Evolutionary conservation across 1,139 yeast species (phyloP), one percentile per base, ranked within the genome.

Genomic region (Geotrichum armillariae): DNA sequence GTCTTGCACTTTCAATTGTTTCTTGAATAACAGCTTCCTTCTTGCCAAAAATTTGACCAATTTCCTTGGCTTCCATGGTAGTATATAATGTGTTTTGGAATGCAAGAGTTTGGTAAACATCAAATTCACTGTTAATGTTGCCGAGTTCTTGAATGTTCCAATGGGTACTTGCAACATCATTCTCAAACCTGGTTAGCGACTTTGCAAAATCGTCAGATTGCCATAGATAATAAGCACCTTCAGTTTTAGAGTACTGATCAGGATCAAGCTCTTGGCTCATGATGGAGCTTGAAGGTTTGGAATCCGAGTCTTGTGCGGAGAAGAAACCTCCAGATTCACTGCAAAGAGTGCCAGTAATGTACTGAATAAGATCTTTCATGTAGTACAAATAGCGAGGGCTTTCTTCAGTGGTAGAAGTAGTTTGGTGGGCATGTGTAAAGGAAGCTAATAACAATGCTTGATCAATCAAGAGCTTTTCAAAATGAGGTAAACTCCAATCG

Each of bases 401-500:
- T 17, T 47, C 38, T 7, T 36, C 35, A 9, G 20, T 17, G 3
- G 18, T 36, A 4, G 21, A n/a, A 3, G 16, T 18, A 8, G 47
- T 36, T 32, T 58, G 56, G 40, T 59, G 58, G 12, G 66, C 66
- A 49, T 66, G 68, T 4, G 63, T 54, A 47, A 62, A 67, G 1
- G 72, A 73, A 40, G 58, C 50, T 29, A 71, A 59, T 41, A 71
- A 49, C 34, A 65, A 54, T 0, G 71, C 69, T 52, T 71, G 74
- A 41, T 69, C 74, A 46, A 64, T 63, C 23, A 70, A 63, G 64
- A 68, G 66, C 54, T 71, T 71, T 45, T 69, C 73, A 56, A 71
- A 69, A 46, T 68, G 71, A 3, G 75, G 75, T 42, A 71, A 54
- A 36, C 64, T 64, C 74, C 74, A 71, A 51, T 71, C 74, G 6